These are phyloP conservation scores for Ascochyta viciae-villosae DNA, from an alignment of 2,329 filamentous ascomycete species.

Conservation along the genomic window DNA sequence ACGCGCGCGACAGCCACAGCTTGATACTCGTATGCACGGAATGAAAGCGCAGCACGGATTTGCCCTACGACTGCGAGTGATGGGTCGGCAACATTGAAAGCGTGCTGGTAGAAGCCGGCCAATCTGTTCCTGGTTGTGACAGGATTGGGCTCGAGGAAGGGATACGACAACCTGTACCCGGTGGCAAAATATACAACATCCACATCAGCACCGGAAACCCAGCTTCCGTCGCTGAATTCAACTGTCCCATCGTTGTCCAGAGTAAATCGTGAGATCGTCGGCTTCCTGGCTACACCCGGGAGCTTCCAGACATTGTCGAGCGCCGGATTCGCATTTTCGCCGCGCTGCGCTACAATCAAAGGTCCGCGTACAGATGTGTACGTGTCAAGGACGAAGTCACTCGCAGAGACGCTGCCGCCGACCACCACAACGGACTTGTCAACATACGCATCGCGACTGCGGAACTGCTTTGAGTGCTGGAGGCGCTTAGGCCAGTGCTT, in stretches of 20 bases:
- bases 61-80: conserved; percentile 66
- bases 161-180: conserved; percentile 69
- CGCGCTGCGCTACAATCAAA: conserved; percentile 1
- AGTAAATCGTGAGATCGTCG: conserved; percentile 58
- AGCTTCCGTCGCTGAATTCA: conserved; percentile 63
- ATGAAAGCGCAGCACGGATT: conserved; percentile 60
- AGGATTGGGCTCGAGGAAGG: conserved; percentile 57
- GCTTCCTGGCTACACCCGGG: conserved; percentile 56
- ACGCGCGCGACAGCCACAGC: conserved; percentile 67
- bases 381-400: conserved; percentile 62
- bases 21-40: conserved; percentile 74
- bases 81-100: conserved; percentile 63
- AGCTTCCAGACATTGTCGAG: conserved; percentile 65
- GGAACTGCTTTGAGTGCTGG: conserved; percentile 62
- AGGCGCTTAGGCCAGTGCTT: conserved; percentile 57
- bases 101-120: conserved; percentile 64
- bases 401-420: conserved; percentile 69
- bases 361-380: conserved; percentile 44
- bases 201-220: conserved; percentile 55
- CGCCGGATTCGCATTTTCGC: conserved; percentile 23
- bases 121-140: conserved; percentile 62
- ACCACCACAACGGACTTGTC: conserved; percentile 60
- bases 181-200: conserved; percentile 72
- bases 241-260: conserved; percentile 54
- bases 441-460: conserved; percentile 49